phyloP scores from a whole-genome alignment of 2,329 filamentous ascomycete genomes.

The Cladophialophora immunda region DNA sequence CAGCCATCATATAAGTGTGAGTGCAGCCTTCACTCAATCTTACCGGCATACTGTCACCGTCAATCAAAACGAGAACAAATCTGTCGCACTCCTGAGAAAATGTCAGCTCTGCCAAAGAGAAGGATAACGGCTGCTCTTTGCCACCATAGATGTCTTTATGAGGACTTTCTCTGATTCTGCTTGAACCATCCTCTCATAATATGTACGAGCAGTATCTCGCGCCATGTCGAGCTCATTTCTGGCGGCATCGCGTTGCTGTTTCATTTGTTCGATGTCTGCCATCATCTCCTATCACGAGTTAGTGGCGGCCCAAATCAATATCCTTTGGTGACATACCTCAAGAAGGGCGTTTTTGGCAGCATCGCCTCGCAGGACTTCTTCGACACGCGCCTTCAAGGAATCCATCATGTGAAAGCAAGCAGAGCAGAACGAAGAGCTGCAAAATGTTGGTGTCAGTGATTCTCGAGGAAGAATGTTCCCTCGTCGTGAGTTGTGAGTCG shows the following conservation, averaged over 20 bases:
- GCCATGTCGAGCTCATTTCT: constrained; percentile 34
- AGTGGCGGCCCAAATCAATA: constrained; percentile 3
- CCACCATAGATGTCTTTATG: constrained; percentile 33
- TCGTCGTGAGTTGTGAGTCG: background rate
- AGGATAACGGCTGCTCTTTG: background rate
- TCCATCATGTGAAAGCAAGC: constrained; percentile 22
- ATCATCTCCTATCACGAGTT: constrained; percentile 29
- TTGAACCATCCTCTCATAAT: constrained; percentile 35
- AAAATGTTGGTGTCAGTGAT: background rate
- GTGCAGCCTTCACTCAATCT: constrained; percentile 26
- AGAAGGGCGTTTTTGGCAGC: constrained; percentile 29
- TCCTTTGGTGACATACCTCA: constrained; percentile 22
- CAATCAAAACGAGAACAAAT: constrained; percentile 42
- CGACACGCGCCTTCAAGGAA: constrained; percentile 30
- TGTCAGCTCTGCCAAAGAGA: constrained; percentile 25
- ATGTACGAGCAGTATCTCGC: constrained; percentile 32
- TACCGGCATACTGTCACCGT: constrained; percentile 50
- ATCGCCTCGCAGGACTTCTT: constrained; percentile 27
- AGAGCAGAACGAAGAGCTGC: background rate
- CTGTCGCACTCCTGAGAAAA: constrained; percentile 33
- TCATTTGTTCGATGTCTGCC: constrained; percentile 29
- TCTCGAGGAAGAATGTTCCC: background rate
- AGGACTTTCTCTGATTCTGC: constrained; percentile 31
- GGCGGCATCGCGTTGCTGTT: constrained; percentile 30
- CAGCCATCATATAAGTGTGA: background rate